phyloP scores from a whole-genome alignment of 1,284 basidiomycete genomes.

The Ceratobasidium sp. region DNA sequence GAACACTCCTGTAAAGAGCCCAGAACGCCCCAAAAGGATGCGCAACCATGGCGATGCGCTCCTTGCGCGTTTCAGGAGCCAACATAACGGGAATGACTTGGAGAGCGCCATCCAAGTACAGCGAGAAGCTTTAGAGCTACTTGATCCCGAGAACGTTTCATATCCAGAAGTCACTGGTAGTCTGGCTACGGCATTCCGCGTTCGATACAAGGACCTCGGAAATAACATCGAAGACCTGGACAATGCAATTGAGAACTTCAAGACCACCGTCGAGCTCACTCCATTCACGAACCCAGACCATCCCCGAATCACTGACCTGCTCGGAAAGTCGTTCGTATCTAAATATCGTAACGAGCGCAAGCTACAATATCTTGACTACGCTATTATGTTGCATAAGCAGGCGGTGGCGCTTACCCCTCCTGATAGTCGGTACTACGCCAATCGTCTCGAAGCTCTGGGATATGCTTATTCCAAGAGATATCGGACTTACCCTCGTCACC shows the following conservation, averaged over 20 bases:
- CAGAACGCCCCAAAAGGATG: conserved; percentile 24
- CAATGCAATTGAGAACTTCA: conserved; percentile 14
- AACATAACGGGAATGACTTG: not conserved
- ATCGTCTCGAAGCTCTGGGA: conserved; percentile 1
- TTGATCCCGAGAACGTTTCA: not conserved
- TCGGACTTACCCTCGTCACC: not conserved
- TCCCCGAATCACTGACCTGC: not conserved
- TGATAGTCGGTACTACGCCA: not conserved
- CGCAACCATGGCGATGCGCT: conserved; percentile 22
- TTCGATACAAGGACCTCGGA: not conserved
- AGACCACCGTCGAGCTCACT: conserved; percentile 14
- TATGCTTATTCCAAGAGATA: conserved; percentile 24
- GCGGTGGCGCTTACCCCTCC: conserved; percentile 16
- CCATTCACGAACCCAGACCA: conserved; percentile 22
- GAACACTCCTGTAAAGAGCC: not conserved
- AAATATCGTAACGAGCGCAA: not conserved
- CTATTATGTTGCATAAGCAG: conserved; percentile 13
- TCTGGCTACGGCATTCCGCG: conserved; percentile 18
- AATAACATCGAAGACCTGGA: conserved; percentile 11
- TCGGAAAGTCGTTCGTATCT: conserved; percentile 12
- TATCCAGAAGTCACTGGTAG: conserved; percentile 1
- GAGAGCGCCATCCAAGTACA: conserved; percentile 7
- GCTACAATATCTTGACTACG: not conserved
- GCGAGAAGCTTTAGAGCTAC: not conserved
- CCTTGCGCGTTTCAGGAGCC: conserved; percentile 7